phyloP scores from a whole-genome alignment of 2,329 filamentous ascomycete genomes.

The Akanthomyces dipterigenus region DNA sequence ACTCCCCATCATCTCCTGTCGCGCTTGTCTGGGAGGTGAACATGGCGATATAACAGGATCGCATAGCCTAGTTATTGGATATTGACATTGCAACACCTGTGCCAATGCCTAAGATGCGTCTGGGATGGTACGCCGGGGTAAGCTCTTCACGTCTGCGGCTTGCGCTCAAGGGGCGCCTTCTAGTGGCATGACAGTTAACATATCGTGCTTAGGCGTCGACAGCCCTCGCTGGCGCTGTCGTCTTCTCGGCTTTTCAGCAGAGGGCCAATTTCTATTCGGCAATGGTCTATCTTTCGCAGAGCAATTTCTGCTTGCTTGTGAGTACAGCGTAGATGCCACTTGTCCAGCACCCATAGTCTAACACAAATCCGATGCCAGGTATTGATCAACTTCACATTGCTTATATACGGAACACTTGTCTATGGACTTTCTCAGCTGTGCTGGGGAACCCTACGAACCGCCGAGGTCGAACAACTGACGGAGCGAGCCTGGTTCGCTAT shows the following conservation, averaged over 20 bases:
- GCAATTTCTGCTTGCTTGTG: constrained; percentile 90
- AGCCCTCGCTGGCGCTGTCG: constrained; percentile 73
- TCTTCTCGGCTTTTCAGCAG: constrained; percentile 88
- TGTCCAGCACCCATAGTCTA: background rate
- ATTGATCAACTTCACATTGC: constrained; percentile 81
- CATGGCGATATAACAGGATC: constrained; percentile 4
- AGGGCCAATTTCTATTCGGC: constrained; percentile 97
- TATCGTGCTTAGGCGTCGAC: constrained; percentile 59
- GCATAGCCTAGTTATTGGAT: constrained; percentile 6
- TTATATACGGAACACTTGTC: constrained; percentile 72
- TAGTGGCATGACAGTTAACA: constrained; percentile 14
- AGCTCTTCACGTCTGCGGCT: constrained; percentile 23
- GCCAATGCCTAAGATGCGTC: constrained; percentile 44
- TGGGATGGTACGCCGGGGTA: constrained; percentile 56
- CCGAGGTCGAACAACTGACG: constrained; percentile 95
- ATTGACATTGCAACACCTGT: constrained; percentile 6
- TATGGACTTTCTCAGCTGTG: constrained; percentile 85
- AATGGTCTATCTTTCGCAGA: constrained; percentile 93
- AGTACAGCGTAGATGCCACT: constrained; percentile 21
- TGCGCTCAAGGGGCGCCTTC: constrained; percentile 18
- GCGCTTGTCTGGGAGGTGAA: background rate
- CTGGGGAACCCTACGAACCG: constrained; percentile 82
- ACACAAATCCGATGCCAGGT: constrained; percentile 47
- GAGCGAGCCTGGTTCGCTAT: constrained; percentile 98
- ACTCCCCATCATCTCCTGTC: background rate